Conservation (phyloP, 768 basidiomycete species). For the Rhizopogon vinicolor region DNA sequence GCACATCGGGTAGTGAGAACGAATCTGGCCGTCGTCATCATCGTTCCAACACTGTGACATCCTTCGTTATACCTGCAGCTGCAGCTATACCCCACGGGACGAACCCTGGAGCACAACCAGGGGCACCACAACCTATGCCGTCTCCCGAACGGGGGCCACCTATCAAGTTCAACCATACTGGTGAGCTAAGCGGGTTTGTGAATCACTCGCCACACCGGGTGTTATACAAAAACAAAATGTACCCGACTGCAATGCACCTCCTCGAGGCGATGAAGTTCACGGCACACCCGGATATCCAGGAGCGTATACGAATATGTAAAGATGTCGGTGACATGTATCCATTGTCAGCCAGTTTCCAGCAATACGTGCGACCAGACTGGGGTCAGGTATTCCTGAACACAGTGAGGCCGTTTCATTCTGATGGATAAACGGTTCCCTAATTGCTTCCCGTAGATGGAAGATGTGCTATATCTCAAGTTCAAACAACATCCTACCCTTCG, state of each 20-base stretch:
- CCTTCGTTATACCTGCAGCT: constrained; percentile 18
- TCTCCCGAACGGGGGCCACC: constrained; percentile 13
- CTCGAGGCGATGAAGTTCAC: constrained; percentile 72
- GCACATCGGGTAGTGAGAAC: constrained; percentile 16
- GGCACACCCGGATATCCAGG: constrained; percentile 46
- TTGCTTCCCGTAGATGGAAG: constrained; percentile 48
- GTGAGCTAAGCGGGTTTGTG: constrained; percentile 46
- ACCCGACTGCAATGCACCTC: constrained; percentile 72
- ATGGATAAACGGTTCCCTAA: background rate
- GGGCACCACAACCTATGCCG: constrained; percentile 13
- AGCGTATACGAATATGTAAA: constrained; percentile 45
- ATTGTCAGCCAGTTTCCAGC: constrained; percentile 28
- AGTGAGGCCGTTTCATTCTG: constrained; percentile 26
- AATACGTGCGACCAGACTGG: constrained; percentile 54
- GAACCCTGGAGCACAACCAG: constrained; percentile 4
- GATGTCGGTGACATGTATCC: constrained; percentile 35
- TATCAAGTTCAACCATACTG: constrained; percentile 39
- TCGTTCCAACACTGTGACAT: constrained; percentile 17
- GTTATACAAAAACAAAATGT: constrained; percentile 46
- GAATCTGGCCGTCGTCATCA: constrained; percentile 12
- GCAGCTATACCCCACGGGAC: background rate
- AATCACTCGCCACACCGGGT: constrained; percentile 66
- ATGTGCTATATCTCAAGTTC: constrained; percentile 65
- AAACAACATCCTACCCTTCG: constrained; percentile 63
- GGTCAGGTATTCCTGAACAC: constrained; percentile 40